phyloP scores from a whole-genome alignment of 2,329 filamentous ascomycete genomes.

The Lasiodiplodia gonubiensis region DNA sequence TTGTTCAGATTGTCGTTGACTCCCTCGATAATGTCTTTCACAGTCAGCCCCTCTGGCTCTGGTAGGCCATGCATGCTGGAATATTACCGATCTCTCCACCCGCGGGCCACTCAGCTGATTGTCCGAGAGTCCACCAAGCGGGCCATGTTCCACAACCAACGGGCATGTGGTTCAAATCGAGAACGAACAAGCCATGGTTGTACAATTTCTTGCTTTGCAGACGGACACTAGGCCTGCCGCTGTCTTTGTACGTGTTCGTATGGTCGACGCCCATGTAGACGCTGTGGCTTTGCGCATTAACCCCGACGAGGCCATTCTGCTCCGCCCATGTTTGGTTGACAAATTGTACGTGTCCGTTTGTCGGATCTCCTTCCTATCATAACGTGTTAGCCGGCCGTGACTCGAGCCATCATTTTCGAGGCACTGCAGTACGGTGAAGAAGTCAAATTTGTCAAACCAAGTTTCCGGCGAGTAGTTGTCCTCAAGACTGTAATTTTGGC shows the following conservation, averaged over 20 bases:
- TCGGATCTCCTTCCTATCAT: slow-evolving; percentile 37
- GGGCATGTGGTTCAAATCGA: slow-evolving; percentile 48
- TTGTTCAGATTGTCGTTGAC: slow-evolving; percentile 35
- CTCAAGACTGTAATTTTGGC: slow-evolving; percentile 41
- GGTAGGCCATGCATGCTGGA: background rate
- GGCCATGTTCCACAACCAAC: slow-evolving; percentile 46
- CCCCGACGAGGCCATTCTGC: slow-evolving; percentile 40
- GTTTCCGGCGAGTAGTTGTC: slow-evolving; percentile 48
- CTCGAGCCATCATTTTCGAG: background rate
- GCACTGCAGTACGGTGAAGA: slow-evolving; percentile 38
- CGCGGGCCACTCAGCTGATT: slow-evolving; percentile 34
- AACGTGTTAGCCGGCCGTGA: background rate
- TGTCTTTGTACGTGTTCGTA: slow-evolving; percentile 47
- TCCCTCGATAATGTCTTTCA: slow-evolving; percentile 33
- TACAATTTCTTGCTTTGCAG: slow-evolving; percentile 46
- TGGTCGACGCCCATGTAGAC: slow-evolving; percentile 43
- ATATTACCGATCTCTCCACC: slow-evolving; percentile 37
- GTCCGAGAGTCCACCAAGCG: slow-evolving; percentile 41
- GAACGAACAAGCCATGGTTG: slow-evolving; percentile 46
- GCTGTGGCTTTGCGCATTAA: slow-evolving; percentile 17
- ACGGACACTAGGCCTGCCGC: slow-evolving; percentile 43
- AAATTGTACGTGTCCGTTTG: slow-evolving; percentile 46
- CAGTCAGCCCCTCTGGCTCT: background rate
- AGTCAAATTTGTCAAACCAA: slow-evolving; percentile 54
- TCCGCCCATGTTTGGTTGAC: slow-evolving; percentile 47